Conservation (phyloP, 164 flowering plant genomes). For the Chloranthus sessilifolius region DNA sequence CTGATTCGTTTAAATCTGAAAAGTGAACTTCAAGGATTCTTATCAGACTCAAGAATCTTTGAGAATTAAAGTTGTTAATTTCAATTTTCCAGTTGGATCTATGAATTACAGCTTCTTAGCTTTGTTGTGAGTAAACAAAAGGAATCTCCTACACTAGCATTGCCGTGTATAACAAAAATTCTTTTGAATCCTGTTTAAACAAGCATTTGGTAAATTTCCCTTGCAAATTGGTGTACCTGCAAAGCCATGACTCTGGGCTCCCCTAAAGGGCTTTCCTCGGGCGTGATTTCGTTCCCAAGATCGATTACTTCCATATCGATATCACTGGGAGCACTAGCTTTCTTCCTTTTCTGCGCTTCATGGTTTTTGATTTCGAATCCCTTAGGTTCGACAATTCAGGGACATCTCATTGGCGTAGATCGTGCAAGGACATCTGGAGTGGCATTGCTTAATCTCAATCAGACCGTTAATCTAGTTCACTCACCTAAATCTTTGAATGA, state of each 20-base stretch:
- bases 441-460: not conserved
- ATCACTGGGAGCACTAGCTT: conserved; percentile 52
- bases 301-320: conserved; percentile 36
- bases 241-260: conserved; percentile 39
- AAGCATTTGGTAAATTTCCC: no score
- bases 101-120: no score
- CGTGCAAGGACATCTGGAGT: conserved; percentile 8
- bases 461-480: conserved; percentile 1
- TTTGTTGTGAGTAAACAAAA: no score
- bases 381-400: conserved; percentile 44
- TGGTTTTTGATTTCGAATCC: conserved; percentile 55
- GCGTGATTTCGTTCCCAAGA: conserved; percentile 35
- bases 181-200: no score
- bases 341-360: conserved; percentile 54
- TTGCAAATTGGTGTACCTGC: no score
- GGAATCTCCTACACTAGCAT: no score
- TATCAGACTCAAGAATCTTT: no score
- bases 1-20: no score
- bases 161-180: no score
- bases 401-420: conserved; percentile 38
- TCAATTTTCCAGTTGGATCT: no score
- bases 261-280: conserved; percentile 27
- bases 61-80: no score
- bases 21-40: no score
- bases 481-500: not conserved